Evolutionary conservation across 805 yeast species (phyloP), one percentile per base, ranked within the genome.

Genomic region (Nematodospora valgi): DNA sequence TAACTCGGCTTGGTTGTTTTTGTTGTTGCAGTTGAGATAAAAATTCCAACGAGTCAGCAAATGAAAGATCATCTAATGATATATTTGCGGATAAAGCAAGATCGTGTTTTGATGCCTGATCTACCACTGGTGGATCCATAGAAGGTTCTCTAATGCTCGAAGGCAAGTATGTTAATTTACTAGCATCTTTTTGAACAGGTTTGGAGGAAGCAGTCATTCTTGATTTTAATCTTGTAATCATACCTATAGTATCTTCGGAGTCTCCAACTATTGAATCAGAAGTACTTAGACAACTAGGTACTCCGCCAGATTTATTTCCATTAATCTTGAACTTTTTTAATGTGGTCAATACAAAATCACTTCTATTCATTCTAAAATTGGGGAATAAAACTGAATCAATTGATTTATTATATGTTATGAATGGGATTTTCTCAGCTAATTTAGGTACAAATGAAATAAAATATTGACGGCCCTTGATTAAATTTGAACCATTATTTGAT

Each of bases 31-130:
- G 40, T 27, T 45, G 48, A 3, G 45, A 35, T n/a, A 47, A 38
- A 29, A 39, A 46, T 18, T 34, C 37, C 20, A 47, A 38, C 2
- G 51, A 47, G 13, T 47, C 51, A 23, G 41, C 41, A 28, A 47
- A 47, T 4, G 46, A 38, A 18, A 45, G 34, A 13, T 38, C 40
- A 18, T 29, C 40, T 9, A 43, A 22, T 11, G 15, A 8, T n/a
- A n/a, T n/a, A n/a, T n/a, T n/a, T n/a, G n/a, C n/a, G n/a, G n/a
- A n/a, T n/a, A n/a, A n/a, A n/a, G n/a, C n/a, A n/a, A n/a, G n/a
- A n/a, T n/a, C n/a, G 17, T 14, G 12, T 6, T 23, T 10, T 11
- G 11, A 23, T 11, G 10, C 25, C 10, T 23, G 10, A 11, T 7
- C 25, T 7, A 11, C 5, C 25, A 11, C 12, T 23, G 10, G 6